Base-by-base conservation (phyloP, 148 eudicot species). In the Tetragonia tetragonoides region DNA sequence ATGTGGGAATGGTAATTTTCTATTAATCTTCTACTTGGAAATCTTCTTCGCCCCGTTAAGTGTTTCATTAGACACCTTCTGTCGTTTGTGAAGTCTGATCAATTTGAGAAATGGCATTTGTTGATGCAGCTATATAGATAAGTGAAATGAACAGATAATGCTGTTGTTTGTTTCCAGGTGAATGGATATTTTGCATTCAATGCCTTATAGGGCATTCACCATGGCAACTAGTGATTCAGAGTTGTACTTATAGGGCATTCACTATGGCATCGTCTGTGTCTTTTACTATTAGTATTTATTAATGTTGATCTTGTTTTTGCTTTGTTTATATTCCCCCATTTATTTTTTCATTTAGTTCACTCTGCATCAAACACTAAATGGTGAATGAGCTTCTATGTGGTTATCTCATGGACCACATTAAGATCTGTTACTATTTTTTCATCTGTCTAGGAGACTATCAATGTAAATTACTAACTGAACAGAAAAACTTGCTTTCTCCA, bases 1-100 rank as follows among this genome's bases (percentile, higher is more conserved):
- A 62, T 96, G 99, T 80, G 99, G 99, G 64, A 93, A 96, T 80
- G 99, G 99, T 96, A 96, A 77, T 47, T 38, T 38, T 28, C 11
- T 61, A n/a, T 62, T 24, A 39, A 56, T 71, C 67, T 15, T 21
- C 21, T 53, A 21, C 23, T 59, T 59, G 21, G 5, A 56, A 9
- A 56, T 6, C 28, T 60, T 28, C 5, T 60, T 28, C 5, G n/a
- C 64, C n/a, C 21, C 21, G 28, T 5, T 73, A 40, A 23, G 4
- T 12, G 21, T 5, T 60, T 21, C 20, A 23, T 23, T 23, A 17
- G 51, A 61, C 53, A 8, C 34, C 34, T 28, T 28, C 34, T 61
- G 40, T 10, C 39, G 21, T 57, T 8, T 61, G 39, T 73, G 46
- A 59, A 39, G 12, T 21, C 16, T 24, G 62, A 53, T 41, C 21